Percentiles rank a stretch among this genome's conserved stretches.
Conservation (phyloP, 1,284 basidiomycete species). For the Kalmanozyma brasiliensis region DNA sequence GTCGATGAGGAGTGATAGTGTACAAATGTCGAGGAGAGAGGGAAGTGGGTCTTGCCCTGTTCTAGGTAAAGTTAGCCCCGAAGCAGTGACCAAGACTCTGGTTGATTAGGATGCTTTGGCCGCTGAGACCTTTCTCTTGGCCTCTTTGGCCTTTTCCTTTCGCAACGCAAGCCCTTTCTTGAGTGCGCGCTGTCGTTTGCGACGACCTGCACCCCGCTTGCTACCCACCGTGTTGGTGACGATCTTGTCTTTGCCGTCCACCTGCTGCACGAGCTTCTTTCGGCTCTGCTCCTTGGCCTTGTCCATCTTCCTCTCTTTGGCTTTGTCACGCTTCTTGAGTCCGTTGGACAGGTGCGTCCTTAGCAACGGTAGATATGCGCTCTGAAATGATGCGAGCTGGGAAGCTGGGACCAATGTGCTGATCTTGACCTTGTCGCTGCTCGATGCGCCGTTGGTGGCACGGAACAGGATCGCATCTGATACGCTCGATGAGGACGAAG, state of each 20-base stretch:
- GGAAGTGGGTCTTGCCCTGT: too few relatives aligned
- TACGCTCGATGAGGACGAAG: slow-evolving; percentile 25
- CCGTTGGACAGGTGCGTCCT: slow-evolving; percentile 48
- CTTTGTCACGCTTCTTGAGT: slow-evolving; percentile 64
- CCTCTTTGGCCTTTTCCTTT: slow-evolving; percentile 51
- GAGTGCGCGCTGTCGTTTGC: slow-evolving; percentile 53
- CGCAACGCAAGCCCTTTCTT: slow-evolving; percentile 46
- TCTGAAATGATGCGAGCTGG: slow-evolving; percentile 45
- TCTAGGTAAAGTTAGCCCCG: too few relatives aligned
- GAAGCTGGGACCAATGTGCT: slow-evolving; percentile 52
- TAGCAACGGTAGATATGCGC: slow-evolving; percentile 51
- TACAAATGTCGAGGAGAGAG: background rate
- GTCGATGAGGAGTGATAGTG: too few relatives aligned
- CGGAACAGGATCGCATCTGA: slow-evolving; percentile 53
- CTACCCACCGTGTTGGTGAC: slow-evolving; percentile 50
- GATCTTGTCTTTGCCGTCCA: slow-evolving; percentile 53
- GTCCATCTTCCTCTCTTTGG: slow-evolving; percentile 63
- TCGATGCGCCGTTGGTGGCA: slow-evolving; percentile 55
- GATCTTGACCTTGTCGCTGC: slow-evolving; percentile 51
- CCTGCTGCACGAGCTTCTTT: slow-evolving; percentile 55
- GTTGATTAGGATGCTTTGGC: slow-evolving; percentile 20
- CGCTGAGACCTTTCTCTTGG: slow-evolving; percentile 29
- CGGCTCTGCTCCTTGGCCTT: slow-evolving; percentile 51
- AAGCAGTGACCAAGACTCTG: background rate
- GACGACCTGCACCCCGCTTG: slow-evolving; percentile 57